phyloP scores from a whole-genome alignment of 495 filamentous ascomycete genomes.

The Chaetomium tenue region DNA sequence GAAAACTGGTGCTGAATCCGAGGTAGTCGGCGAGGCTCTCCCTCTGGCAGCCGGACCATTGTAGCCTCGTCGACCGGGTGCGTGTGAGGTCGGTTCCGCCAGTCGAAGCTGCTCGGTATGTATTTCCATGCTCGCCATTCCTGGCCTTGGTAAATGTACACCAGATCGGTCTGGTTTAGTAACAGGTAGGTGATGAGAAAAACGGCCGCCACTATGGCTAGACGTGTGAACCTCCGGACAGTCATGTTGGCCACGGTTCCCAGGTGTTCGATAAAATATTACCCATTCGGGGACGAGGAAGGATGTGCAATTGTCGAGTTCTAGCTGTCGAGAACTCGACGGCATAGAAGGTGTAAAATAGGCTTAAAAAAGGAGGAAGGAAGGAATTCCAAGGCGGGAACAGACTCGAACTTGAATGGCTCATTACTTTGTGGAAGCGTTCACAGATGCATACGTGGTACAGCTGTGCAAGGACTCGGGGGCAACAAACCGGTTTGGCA shows the following conservation, averaged over 20 bases:
- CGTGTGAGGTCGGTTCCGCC: conserved; percentile 38
- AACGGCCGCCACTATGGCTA: conserved; percentile 25
- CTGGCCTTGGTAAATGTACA: background rate
- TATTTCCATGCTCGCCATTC: conserved; percentile 27
- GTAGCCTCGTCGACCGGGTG: conserved; percentile 37
- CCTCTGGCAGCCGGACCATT: conserved; percentile 37
- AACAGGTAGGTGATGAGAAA: conserved; percentile 28
- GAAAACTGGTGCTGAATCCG: conserved; percentile 44
- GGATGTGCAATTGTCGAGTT: background rate
- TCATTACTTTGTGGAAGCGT: too few species aligned
- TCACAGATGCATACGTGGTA: too few species aligned
- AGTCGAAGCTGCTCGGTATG: conserved; percentile 44
- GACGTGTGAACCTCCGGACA: conserved; percentile 31
- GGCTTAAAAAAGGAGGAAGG: background rate
- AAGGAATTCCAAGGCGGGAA: background rate
- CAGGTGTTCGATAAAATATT: background rate
- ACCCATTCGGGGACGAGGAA: conserved; percentile 22
- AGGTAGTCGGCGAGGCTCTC: conserved; percentile 37
- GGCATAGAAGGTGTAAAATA: background rate
- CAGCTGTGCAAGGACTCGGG: background rate
- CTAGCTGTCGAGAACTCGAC: background rate
- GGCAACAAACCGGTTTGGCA: conserved; percentile 7
- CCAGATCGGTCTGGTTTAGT: conserved; percentile 5
- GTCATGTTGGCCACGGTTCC: conserved; percentile 31
- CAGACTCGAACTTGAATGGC: background rate